These are phyloP conservation scores for Malus domestica DNA, from an alignment of 306 rosid species.

Conservation along the genomic window DNA sequence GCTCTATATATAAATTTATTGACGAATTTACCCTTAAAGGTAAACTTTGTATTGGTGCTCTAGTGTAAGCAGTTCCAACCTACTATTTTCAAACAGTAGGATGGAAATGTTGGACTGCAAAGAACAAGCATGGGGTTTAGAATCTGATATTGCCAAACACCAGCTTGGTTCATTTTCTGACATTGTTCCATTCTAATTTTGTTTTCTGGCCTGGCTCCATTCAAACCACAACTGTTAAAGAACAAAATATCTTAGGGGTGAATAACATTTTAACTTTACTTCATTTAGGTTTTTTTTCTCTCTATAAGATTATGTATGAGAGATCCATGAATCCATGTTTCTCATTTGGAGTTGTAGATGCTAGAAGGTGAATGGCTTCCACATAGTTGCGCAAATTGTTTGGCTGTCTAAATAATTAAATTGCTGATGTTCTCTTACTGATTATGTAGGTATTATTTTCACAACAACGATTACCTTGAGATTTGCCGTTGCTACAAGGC, in stretches of 20 bases:
- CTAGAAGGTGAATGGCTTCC: background rate
- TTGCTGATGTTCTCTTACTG: conserved; percentile 2
- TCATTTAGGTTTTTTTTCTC: background rate
- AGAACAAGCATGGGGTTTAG: background rate
- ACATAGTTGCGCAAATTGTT: background rate
- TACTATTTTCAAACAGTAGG: background rate
- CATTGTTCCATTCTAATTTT: background rate
- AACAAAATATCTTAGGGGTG: background rate
- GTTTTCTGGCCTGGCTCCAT: background rate
- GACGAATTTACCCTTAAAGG: background rate
- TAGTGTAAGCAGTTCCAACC: background rate
- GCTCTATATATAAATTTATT: background rate
- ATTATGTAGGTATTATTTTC: conserved; percentile 58
- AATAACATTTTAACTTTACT: too few relatives aligned
- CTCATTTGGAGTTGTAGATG: background rate
- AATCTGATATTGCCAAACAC: background rate
- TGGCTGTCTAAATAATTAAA: background rate
- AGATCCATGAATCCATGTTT: background rate
- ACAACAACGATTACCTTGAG: conserved; percentile 78
- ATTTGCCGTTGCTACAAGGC: conserved; percentile 86
- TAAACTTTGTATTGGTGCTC: background rate
- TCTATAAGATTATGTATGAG: background rate
- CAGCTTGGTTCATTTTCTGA: too few relatives aligned
- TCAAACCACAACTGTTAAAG: background rate
- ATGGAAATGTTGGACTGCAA: background rate